These are phyloP conservation scores for Aschersonia sp. DNA, from an alignment of 2,329 filamentous ascomycete species.

Conservation along the genomic window DNA sequence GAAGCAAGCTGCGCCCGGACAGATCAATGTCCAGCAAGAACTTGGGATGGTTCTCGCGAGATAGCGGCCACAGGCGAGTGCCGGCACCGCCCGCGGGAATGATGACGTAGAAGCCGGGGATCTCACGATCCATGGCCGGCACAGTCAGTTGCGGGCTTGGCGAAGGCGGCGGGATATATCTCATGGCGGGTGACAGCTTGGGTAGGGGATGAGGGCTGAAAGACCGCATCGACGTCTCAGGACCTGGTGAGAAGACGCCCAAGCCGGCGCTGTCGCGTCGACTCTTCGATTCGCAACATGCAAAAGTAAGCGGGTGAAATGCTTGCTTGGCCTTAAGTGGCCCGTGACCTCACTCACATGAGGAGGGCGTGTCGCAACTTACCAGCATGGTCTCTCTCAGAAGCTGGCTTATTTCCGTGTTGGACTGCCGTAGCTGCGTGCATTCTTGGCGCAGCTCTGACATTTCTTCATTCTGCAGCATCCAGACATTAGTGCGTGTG, in stretches of 20 bases:
- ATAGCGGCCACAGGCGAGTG: constrained; percentile 13
- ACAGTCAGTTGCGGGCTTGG: constrained; percentile 4
- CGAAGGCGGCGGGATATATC: constrained; percentile 5
- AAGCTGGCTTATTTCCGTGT: constrained; percentile 9
- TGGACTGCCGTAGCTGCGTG: constrained; percentile 10
- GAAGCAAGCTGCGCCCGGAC: constrained; percentile 11
- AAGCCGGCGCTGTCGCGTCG: constrained; percentile 4
- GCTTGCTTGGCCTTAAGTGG: background rate
- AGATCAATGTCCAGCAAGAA: constrained; percentile 13
- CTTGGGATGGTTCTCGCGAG: constrained; percentile 13
- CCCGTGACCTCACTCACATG: no score
- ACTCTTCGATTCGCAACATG: background rate
- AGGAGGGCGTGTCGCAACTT: background rate
- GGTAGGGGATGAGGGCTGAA: constrained; percentile 5
- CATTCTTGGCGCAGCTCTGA: constrained; percentile 10
- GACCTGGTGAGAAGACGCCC: constrained; percentile 1
- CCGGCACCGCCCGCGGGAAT: constrained; percentile 13
- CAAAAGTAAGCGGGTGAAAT: background rate
- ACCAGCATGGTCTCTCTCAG: constrained; percentile 9
- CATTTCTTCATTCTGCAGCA: constrained; percentile 9
- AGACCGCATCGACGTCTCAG: constrained; percentile 4
- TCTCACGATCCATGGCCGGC: constrained; percentile 8
- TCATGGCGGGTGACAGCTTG: constrained; percentile 5
- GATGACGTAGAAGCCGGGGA: constrained; percentile 13
- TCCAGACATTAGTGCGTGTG: background rate